A percentile compares a stretch with the other conserved stretches of the same genome.
phyloP scores from a whole-genome alignment of 495 filamentous ascomycete species.

The Aspergillus taichungensis region DNA sequence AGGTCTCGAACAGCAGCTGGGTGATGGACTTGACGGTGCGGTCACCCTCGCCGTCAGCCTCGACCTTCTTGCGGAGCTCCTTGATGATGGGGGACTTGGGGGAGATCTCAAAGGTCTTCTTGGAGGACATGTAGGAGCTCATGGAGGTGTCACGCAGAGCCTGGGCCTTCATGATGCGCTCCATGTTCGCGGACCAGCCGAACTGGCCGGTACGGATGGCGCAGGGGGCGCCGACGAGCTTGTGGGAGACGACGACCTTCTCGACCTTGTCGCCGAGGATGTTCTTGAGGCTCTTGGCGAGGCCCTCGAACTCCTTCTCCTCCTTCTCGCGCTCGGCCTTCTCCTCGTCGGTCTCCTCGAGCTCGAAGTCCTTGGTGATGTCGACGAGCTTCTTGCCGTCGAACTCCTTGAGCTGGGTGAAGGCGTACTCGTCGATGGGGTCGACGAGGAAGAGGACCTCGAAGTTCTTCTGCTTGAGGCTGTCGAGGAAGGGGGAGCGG shows the following conservation, averaged over 20 bases:
- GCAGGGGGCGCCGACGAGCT: constrained; percentile 90
- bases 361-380: constrained; percentile 99
- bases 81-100: constrained; percentile 95
- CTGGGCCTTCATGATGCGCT: constrained; percentile 99
- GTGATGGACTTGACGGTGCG: constrained; percentile 98
- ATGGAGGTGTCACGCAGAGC: constrained; percentile 99
- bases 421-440: constrained; percentile 99
- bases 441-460: constrained; percentile 99
- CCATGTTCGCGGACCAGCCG: constrained; percentile 99
- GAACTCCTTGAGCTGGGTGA: constrained; percentile 99
- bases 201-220: constrained; percentile 99
- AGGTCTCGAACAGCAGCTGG: constrained; percentile 96
- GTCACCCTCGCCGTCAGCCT: constrained; percentile 93
- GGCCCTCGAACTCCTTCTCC: constrained; percentile 93
- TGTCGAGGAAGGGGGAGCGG: constrained; percentile 98
- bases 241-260: constrained; percentile 99
- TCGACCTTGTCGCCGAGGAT: constrained; percentile 98
- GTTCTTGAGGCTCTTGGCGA: constrained; percentile 97
- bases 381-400: constrained; percentile 99
- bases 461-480: constrained; percentile 98
- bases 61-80: constrained; percentile 98
- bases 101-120: constrained; percentile 99
- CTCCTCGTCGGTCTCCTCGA: constrained; percentile 99
- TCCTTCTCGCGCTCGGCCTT: constrained; percentile 92
- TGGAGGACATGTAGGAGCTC: constrained; percentile 99